phyloP scores from a whole-genome alignment of 495 filamentous ascomycete species.

The Aspergillus ostianus region DNA sequence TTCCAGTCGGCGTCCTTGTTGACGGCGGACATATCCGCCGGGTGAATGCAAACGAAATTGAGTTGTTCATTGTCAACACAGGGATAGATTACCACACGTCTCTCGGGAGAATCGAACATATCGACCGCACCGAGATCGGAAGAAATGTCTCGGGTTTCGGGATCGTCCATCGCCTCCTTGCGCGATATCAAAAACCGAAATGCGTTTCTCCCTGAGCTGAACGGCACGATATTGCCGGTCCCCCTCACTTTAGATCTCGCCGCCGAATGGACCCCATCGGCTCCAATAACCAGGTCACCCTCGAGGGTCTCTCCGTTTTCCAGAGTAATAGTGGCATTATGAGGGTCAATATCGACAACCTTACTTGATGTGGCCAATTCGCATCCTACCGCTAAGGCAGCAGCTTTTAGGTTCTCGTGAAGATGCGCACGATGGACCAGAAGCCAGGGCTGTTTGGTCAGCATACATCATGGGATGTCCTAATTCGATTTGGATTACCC shows the following conservation, averaged over 20 bases:
- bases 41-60: conserved; percentile 62
- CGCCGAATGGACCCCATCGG: conserved; percentile 53
- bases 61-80: conserved; percentile 52
- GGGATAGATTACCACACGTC: conserved; percentile 59
- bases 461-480: conserved; percentile 1
- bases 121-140: conserved; percentile 38
- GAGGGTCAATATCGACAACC: conserved; percentile 43
- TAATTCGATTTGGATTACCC: conserved; percentile 9
- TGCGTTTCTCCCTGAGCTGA: conserved; percentile 54
- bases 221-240: conserved; percentile 31
- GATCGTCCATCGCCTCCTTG: conserved; percentile 42
- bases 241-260: conserved; percentile 45
- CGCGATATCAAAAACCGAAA: conserved; percentile 60
- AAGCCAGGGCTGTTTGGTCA: conserved; percentile 38
- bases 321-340: conserved; percentile 40
- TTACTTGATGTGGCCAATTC: conserved; percentile 41
- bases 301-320: conserved; percentile 32
- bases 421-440: conserved; percentile 51
- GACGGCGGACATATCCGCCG: conserved; percentile 39
- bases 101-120: conserved; percentile 51
- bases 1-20: conserved; percentile 40
- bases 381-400: conserved; percentile 37
- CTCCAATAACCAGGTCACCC: conserved; percentile 50
- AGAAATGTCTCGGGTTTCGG: conserved; percentile 41
- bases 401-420: conserved; percentile 45